Evolutionary conservation across 2,329 filamentous ascomycete genomes (phyloP), one percentile per base, ranked within the genome.

Genomic region (Colletotrichum cuscutae): DNA sequence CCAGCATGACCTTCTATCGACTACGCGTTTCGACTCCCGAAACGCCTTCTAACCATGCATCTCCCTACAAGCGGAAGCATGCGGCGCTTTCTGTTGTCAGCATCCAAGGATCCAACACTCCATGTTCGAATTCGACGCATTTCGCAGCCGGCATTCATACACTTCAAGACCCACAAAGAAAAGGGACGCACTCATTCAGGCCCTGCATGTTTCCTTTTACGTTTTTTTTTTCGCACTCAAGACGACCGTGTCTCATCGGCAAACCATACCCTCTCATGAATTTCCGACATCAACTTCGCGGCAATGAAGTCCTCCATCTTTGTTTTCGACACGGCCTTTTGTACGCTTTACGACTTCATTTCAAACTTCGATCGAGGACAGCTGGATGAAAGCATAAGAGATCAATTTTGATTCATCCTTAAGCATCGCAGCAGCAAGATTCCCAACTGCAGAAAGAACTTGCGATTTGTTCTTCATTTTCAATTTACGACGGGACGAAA

Each of bases 311-410:
- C 59, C 37, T 64, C 35, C 24, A 58, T 19, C 12, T 46, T 22
- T 12, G 53, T 58, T 73, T 53, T 32, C 53, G 60, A 65, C 52
- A 73, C 62, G 66, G 65, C 61, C 59, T 69, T 65, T 66, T 67
- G 59, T 69, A 74, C 54, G 68, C 35, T 60, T 71, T 64, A 73
- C 58, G 73, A 59, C 32, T 72, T 59, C 46, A 22, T 63, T 69
- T 69, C 24, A 13, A 59, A 58, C 52, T 59, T 57, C 24, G 42
- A 32, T 56, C 60, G 32, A 53, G 53, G 62, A 59, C 28, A 70
- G 54, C 54, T 62, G 62, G 63, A 54, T 62, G 54, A 59, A 35
- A 37, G 70, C 66, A 72, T 65, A 19, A 2, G 67, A 59, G 67
- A 53, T 61, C 53, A 60, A 28, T 65, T 57, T 59, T 37, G 22